These are phyloP conservation scores for Magnusiomyces magnusii DNA, from an alignment of 1,139 yeast species.

Conservation along the genomic window DNA sequence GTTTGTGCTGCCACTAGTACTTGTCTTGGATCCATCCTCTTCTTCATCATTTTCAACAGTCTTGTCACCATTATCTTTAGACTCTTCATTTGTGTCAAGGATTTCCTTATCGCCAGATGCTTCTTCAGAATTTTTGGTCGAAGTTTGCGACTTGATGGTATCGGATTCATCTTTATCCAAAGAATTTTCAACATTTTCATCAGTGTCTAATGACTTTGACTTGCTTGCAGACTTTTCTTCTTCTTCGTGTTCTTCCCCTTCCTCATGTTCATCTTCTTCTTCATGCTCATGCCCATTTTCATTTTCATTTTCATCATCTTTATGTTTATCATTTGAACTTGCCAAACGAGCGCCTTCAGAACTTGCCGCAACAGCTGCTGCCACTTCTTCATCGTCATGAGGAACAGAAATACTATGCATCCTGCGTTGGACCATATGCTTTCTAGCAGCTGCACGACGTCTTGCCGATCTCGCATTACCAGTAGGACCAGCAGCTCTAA, in stretches of 20 bases:
- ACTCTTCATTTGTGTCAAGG: too few relatives aligned
- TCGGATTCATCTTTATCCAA: too few relatives aligned
- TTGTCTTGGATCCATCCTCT: background rate
- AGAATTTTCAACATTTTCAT: too few relatives aligned
- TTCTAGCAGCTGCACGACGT: constrained; percentile 68
- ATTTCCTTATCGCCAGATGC: too few relatives aligned
- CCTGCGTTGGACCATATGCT: constrained; percentile 26
- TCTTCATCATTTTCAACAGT: background rate
- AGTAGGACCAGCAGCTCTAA: constrained; percentile 64
- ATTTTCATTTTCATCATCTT: background rate
- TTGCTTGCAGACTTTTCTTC: background rate
- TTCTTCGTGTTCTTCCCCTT: background rate
- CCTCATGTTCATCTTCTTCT: background rate
- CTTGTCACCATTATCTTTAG: too few relatives aligned
- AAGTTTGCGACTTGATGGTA: too few relatives aligned
- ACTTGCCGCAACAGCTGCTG: background rate
- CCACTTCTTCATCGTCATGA: constrained; percentile 1
- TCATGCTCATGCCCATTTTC: background rate
- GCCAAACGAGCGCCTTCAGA: background rate
- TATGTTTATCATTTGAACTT: background rate
- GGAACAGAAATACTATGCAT: constrained; percentile 12
- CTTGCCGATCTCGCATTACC: constrained; percentile 77
- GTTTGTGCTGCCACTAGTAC: background rate
- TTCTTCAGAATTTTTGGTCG: too few relatives aligned
- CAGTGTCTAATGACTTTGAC: too few relatives aligned